These are phyloP conservation scores for Syzygium aromaticum DNA, from an alignment of 345 rosid species.

Conservation along the genomic window DNA sequence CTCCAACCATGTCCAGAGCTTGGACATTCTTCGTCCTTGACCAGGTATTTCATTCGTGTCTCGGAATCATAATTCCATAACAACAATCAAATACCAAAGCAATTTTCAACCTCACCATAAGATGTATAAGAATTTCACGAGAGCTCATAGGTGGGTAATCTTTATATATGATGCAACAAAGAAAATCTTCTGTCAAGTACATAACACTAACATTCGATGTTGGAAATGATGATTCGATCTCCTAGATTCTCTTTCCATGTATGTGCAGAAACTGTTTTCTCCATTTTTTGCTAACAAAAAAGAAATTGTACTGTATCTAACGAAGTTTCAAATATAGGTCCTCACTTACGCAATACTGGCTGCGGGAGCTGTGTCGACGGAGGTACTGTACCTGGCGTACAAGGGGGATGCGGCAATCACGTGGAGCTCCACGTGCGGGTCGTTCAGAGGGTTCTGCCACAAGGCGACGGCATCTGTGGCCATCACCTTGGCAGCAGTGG, in stretches of 20 bases:
- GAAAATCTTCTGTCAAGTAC: neutral
- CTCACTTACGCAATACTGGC: constrained; percentile 60
- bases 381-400: constrained; percentile 64
- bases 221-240: neutral
- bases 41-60: constrained; percentile 30
- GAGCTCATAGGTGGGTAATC: neutral
- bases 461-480: constrained; percentile 53
- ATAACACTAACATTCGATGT: neutral
- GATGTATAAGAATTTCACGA: neutral
- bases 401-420: constrained; percentile 57
- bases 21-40: constrained; percentile 92
- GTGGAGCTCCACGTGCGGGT: constrained; percentile 68
- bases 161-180: neutral
- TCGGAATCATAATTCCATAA: neutral
- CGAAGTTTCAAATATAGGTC: constrained; percentile 14
- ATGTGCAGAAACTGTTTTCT: neutral
- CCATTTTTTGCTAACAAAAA: neutral
- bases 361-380: constrained; percentile 61
- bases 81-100: neutral
- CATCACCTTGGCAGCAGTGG: constrained; percentile 45
- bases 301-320: neutral
- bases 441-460: constrained; percentile 60
- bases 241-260: neutral
- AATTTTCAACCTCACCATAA: neutral
- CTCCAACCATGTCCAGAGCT: constrained; percentile 56